Percentiles rank a stretch among this genome's conserved stretches.
These are phyloP conservation scores for Hydnomerulius pinastri DNA, from an alignment of 768 basidiomycete species.

Conservation along the genomic window DNA sequence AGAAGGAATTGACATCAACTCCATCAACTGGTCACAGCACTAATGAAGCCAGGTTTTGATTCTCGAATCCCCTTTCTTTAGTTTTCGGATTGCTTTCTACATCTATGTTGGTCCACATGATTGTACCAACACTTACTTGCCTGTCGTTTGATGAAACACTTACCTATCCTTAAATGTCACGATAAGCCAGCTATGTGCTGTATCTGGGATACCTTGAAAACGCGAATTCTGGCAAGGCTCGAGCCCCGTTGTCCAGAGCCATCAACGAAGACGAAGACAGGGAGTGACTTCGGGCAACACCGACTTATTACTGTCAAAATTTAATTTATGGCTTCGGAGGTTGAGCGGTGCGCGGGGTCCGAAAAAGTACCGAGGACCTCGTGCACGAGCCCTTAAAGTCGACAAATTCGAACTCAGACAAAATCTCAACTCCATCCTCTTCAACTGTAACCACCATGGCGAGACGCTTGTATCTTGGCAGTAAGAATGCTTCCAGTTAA, in stretches of 20 bases:
- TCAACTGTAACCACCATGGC: conserved; percentile 57
- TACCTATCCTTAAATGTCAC: too few species aligned
- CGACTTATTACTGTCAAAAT: too few species aligned
- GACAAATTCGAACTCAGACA: conserved; percentile 34
- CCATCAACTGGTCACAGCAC: conserved; percentile 89
- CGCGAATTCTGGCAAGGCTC: too few species aligned
- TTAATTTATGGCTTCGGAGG: too few species aligned
- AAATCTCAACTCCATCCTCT: conserved; percentile 26
- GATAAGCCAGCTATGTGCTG: too few species aligned
- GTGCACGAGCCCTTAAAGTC: conserved; percentile 35
- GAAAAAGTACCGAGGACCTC: conserved; percentile 3
- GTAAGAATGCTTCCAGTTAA: conserved; percentile 43
- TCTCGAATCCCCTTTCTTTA: not conserved
- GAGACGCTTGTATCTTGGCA: conserved; percentile 83
- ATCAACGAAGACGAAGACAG: too few species aligned
- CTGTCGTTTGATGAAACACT: too few species aligned
- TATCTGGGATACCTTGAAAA: too few species aligned
- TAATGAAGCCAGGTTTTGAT: conserved; percentile 23
- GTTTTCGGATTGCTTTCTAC: conserved; percentile 9
- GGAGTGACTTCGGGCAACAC: too few species aligned
- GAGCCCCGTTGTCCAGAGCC: too few species aligned
- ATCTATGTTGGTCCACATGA: conserved; percentile 14
- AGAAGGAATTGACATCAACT: conserved; percentile 94
- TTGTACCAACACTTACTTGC: conserved; percentile 5
- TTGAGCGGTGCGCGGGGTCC: conserved; percentile 21